Conservation (phyloP, 306 rosid species). For the Geum urbanum region DNA sequence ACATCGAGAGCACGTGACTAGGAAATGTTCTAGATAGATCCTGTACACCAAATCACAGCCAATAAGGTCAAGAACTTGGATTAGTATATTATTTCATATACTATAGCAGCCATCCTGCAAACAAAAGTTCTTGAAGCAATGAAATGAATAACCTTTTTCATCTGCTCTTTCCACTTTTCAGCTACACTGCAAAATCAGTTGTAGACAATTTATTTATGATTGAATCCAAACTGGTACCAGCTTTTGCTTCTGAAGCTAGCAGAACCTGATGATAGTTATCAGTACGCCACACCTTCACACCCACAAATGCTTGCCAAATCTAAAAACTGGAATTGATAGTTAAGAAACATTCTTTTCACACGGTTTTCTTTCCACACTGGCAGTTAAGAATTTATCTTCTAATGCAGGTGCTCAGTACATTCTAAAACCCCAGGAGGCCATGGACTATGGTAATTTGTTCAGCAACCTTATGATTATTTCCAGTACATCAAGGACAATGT, state of each 20-base stretch:
- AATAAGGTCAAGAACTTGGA: conserved; percentile 16
- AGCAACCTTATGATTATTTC: neutral
- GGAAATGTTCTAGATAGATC: conserved; percentile 98
- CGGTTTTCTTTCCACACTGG: neutral
- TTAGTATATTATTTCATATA: neutral
- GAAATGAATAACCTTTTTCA: conserved; percentile 65
- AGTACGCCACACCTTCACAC: conserved; percentile 63
- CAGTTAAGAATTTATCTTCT: neutral
- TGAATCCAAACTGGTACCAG: conserved; percentile 37
- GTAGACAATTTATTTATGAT: conserved; percentile 36
- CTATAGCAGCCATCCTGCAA: conserved; percentile 3
- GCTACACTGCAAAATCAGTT: conserved; percentile 44
- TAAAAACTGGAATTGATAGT: conserved; percentile 24
- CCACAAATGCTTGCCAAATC: conserved; percentile 99
- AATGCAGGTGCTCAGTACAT: neutral
- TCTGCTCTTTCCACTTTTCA: conserved; percentile 98
- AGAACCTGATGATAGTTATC: conserved; percentile 76
- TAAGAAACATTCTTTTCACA: too few relatives aligned
- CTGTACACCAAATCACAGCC: conserved; percentile 39
- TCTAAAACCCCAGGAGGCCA: neutral
- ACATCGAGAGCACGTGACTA: conserved; percentile 91
- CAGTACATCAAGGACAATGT: neutral
- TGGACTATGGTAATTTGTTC: neutral
- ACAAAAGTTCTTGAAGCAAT: conserved; percentile 14
- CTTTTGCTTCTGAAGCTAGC: conserved; percentile 50